phyloP scores from a whole-genome alignment of 441 rosid species.

The Theobroma grandiflorum region DNA sequence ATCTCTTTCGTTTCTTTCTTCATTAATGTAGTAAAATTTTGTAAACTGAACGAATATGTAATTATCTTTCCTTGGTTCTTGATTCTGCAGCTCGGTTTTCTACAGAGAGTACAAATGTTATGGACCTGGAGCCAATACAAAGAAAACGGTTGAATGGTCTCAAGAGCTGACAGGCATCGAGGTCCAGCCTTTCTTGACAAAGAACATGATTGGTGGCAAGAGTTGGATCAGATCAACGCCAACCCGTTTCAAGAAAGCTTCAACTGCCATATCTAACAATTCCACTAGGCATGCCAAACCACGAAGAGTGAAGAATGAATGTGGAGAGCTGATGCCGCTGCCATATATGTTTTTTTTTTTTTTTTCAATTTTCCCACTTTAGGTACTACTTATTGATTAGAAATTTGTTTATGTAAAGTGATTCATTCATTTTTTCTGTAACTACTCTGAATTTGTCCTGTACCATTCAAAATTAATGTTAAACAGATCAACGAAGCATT shows the following conservation, averaged over 20 bases:
- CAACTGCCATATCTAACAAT: background rate
- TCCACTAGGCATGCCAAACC: background rate
- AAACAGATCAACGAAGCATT: too few relatives aligned
- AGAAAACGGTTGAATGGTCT: conserved; percentile 15
- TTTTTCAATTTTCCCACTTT: too few relatives aligned
- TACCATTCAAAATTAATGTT: background rate
- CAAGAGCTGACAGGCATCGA: background rate
- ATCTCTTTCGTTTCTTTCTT: background rate
- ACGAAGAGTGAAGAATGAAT: background rate
- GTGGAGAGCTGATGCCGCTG: background rate
- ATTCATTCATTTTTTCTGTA: background rate
- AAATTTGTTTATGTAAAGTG: background rate
- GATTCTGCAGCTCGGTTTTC: background rate
- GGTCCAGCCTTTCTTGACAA: conserved; percentile 18
- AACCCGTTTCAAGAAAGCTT: conserved; percentile 6
- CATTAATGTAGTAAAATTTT: background rate
- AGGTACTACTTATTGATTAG: background rate
- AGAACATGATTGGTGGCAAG: conserved; percentile 6
- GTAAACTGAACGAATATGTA: background rate
- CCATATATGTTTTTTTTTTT: background rate
- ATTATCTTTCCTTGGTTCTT: background rate
- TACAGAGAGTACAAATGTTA: conserved; percentile 12
- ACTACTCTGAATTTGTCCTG: background rate
- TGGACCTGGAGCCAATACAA: background rate
- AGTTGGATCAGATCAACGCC: conserved; percentile 16